Base-by-base conservation (phyloP, 2,329 filamentous ascomycete genomes). In the Raffaelea arxii region DNA sequence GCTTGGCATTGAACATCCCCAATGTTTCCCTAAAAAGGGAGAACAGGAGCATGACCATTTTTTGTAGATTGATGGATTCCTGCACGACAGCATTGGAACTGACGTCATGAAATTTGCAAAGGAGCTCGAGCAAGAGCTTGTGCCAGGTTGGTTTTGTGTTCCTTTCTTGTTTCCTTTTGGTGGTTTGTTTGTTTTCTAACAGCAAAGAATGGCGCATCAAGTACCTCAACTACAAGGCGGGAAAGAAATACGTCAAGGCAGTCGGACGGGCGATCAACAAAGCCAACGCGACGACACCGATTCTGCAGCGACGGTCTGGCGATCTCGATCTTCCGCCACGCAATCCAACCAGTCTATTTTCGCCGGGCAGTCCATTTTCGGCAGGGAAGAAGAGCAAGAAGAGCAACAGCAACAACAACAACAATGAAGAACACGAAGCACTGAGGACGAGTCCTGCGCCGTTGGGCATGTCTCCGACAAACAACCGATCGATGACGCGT, bases 161-260 rank as follows among this genome's bases (percentile, higher is more conserved):
- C 5, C 2, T 24, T 3, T 32, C 37, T 23, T 27, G 2, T 38
- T 32, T 19, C 38, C 37, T 39, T 30, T 23, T 23, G 19, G 16
- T 19, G 10, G 25, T 6, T 32, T 47, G 18, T 40, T 23, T n/a
- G 12, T 23, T 7, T 10, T 9, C 41, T 46, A 21, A 43, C 43
- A 19, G 9, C n/a, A 3, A 55, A 82, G 79, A 97, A 77, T 97
- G 91, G 91, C 80, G 86, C 58, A 77, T 82, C 63, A 94, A 95
- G 65, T 97, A 96, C 64, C 76, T 97, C 56, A 80, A 96, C 66
- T 97, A 97, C 73, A 95, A 94, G 74, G 81, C 81, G 47, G 91
- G 89, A 50, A 97, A 97, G 69, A 96, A 96, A 68, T 84, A 89
- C 61, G 75, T 97, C 64, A 97, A 96, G 65, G 81, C 80, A 47